Conservation (phyloP, 2,329 filamentous ascomycete genomes). For the Pseudogymnoascus destructans region DNA sequence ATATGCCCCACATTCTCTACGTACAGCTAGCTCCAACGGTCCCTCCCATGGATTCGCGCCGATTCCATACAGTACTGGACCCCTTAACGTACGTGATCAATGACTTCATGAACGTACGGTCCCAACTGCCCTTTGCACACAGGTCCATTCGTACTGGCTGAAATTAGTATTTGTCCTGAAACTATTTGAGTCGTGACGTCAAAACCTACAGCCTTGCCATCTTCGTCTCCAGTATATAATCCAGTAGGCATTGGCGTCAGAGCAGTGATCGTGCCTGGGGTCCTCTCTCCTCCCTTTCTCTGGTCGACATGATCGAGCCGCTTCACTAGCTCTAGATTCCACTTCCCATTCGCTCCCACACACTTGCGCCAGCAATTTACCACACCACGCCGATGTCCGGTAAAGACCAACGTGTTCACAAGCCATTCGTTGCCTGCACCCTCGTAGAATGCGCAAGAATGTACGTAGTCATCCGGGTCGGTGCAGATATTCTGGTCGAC, state of each 20-base stretch:
- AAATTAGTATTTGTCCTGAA: constrained; percentile 13
- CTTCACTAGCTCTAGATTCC: constrained; percentile 66
- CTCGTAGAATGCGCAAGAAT: constrained; percentile 85
- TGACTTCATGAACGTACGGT: neutral
- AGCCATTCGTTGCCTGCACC: constrained; percentile 88
- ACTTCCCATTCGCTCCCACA: constrained; percentile 47
- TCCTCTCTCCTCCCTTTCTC: constrained; percentile 45
- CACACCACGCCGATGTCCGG: constrained; percentile 69
- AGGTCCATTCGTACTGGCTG: constrained; percentile 46
- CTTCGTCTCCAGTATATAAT: constrained; percentile 90
- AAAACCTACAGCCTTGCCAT: constrained; percentile 68
- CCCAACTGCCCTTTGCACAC: constrained; percentile 11
- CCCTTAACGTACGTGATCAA: neutral
- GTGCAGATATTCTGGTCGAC: constrained; percentile 72
- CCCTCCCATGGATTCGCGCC: neutral
- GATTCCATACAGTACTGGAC: neutral
- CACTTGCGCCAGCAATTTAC: constrained; percentile 62
- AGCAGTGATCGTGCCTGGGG: constrained; percentile 65
- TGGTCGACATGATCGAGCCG: constrained; percentile 68
- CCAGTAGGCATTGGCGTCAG: constrained; percentile 70
- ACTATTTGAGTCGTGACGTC: neutral
- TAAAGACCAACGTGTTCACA: constrained; percentile 74
- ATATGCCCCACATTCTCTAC: neutral
- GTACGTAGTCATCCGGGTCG: constrained; percentile 58
- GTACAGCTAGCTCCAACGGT: neutral